These are phyloP conservation scores for Craterostigma plantagineum DNA, from an alignment of 257 asterid genomes.

Conservation along the genomic window DNA sequence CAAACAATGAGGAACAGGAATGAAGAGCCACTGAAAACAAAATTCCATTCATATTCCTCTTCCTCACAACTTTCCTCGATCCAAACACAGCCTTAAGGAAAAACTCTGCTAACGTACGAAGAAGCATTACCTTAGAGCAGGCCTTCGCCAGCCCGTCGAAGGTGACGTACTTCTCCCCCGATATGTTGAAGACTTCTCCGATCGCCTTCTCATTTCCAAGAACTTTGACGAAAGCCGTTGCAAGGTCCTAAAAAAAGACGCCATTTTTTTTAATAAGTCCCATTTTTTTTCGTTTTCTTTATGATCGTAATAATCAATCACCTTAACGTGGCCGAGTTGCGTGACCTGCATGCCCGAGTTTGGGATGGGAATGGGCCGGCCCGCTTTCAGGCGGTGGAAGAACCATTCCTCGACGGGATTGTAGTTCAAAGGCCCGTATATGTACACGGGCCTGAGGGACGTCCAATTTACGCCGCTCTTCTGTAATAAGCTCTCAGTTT, in stretches of 20 bases:
- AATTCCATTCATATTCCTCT: too few species aligned
- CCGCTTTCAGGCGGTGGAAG: slow-evolving; percentile 93
- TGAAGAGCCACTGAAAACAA: too few species aligned
- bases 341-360: slow-evolving; percentile 80
- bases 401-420: slow-evolving; percentile 99
- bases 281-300: too few species aligned
- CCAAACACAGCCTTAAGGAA: too few species aligned
- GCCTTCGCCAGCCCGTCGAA: slow-evolving; percentile 94
- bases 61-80: too few species aligned
- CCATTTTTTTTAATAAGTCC: too few species aligned
- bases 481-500: slow-evolving; percentile 68
- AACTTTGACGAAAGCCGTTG: slow-evolving; percentile 63
- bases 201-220: slow-evolving; percentile 90
- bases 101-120: too few species aligned
- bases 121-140: slow-evolving; percentile 92
- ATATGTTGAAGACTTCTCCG: slow-evolving; percentile 75
- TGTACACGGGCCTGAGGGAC: slow-evolving; percentile 85
- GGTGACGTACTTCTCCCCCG: slow-evolving; percentile 88
- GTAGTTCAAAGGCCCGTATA: slow-evolving; percentile 89
- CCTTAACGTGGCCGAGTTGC: slow-evolving; percentile 98
- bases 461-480: slow-evolving; percentile 78
- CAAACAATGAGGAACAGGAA: too few species aligned
- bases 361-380: slow-evolving; percentile 92
- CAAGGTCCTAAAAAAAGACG: slow-evolving; percentile 68
- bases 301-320: too few species aligned